Percentiles rank a stretch among this genome's conserved stretches.
phyloP scores from a whole-genome alignment of 2,329 filamentous ascomycete genomes.

The Tolypocladium tropicale region DNA sequence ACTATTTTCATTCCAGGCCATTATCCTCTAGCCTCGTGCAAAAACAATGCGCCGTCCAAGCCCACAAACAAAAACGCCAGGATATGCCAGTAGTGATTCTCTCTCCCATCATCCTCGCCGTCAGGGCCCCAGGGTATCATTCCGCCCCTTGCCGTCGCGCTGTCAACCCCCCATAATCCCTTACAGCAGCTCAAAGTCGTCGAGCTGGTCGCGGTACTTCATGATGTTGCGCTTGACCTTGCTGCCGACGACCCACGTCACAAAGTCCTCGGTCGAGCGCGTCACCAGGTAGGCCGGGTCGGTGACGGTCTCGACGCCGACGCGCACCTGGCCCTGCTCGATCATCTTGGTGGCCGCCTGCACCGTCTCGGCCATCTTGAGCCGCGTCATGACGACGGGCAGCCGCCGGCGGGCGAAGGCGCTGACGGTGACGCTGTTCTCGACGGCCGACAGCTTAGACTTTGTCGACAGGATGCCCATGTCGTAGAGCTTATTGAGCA shows the following conservation, averaged over 20 bases:
- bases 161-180: too few species aligned
- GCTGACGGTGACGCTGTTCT: conserved; percentile 79
- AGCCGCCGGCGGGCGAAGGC: conserved; percentile 77
- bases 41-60: neutral
- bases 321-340: conserved; percentile 87
- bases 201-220: conserved; percentile 88
- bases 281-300: conserved; percentile 87
- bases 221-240: conserved; percentile 97
- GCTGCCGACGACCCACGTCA: conserved; percentile 90
- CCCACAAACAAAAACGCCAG: neutral
- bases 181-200: conserved; percentile 88
- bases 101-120: neutral
- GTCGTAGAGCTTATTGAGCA: conserved; percentile 86
- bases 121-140: neutral
- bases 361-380: conserved; percentile 87
- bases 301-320: conserved; percentile 81
- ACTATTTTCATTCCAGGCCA: neutral
- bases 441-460: conserved; percentile 73
- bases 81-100: neutral
- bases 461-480: conserved; percentile 76
- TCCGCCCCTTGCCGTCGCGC: neutral
- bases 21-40: neutral
- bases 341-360: conserved; percentile 78
- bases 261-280: conserved; percentile 85
- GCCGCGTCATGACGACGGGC: conserved; percentile 81